Conservation (phyloP, 1,284 basidiomycete genomes). For the Cryptococcus sp. region DNA sequence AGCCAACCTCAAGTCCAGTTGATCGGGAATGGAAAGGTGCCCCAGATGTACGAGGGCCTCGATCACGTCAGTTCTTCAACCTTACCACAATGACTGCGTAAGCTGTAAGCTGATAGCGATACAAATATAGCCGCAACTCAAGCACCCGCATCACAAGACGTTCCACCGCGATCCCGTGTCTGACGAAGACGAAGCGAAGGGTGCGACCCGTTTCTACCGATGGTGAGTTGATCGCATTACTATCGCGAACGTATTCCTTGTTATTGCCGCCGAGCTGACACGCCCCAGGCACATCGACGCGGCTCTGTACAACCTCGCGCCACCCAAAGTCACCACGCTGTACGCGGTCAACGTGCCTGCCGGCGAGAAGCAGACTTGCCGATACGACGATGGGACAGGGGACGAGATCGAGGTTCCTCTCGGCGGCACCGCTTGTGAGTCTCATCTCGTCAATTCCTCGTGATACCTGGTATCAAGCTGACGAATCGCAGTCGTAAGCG, state of each 20-base stretch:
- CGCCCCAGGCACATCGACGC: slow-evolving; percentile 76
- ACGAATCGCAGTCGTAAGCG: slow-evolving; percentile 57
- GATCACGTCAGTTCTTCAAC: slow-evolving; percentile 60
- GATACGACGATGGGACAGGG: slow-evolving; percentile 87
- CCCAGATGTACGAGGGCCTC: slow-evolving; percentile 72
- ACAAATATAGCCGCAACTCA: slow-evolving; percentile 53
- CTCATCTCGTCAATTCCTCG: not conserved
- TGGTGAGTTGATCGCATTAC: slow-evolving; percentile 57
- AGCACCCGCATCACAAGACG: slow-evolving; percentile 80
- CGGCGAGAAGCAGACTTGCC: slow-evolving; percentile 66
- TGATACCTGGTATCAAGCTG: not conserved
- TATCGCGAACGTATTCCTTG: not conserved
- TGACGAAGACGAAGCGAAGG: slow-evolving; percentile 71
- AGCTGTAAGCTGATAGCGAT: not conserved
- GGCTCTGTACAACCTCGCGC: slow-evolving; percentile 80
- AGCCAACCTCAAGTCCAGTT: slow-evolving; percentile 81
- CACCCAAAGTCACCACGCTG: slow-evolving; percentile 86
- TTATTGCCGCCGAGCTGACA: slow-evolving; percentile 2
- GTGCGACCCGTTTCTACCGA: slow-evolving; percentile 80
- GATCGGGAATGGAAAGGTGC: slow-evolving; percentile 74
- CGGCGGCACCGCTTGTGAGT: slow-evolving; percentile 81
- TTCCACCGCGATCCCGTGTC: slow-evolving; percentile 85
- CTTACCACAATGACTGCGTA: not conserved
- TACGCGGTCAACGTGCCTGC: slow-evolving; percentile 75
- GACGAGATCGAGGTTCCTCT: slow-evolving; percentile 80